Conservation (phyloP, 2,329 filamentous ascomycete genomes). For the Colletotrichum somersetense region DNA sequence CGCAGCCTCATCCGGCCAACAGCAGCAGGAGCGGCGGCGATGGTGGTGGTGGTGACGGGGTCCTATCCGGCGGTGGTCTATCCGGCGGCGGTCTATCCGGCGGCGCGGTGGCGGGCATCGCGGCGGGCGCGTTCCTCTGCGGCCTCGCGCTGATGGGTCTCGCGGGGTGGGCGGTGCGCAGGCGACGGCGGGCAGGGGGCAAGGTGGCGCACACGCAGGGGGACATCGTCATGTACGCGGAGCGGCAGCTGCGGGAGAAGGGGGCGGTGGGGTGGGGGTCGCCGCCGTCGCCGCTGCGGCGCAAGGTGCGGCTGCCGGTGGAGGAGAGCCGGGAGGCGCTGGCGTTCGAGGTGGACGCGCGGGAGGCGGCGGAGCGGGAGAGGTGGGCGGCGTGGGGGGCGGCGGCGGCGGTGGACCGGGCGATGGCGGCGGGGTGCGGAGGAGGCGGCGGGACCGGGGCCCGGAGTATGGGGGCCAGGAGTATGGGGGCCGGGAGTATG, state of each 20-base stretch:
- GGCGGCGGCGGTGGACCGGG: too few species aligned
- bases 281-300: not conserved
- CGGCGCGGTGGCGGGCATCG: not conserved
- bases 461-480: not conserved
- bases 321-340: not conserved
- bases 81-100: not conserved
- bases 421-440: not conserved
- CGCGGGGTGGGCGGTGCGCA: not conserved
- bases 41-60: too few species aligned
- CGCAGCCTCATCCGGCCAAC: too few species aligned
- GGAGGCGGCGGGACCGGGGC: not conserved
- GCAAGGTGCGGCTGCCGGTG: not conserved
- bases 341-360: not conserved
- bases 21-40: not conserved
- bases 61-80: too few species aligned
- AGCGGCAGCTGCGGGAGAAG: conserved; percentile 12
- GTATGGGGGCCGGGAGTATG: not conserved
- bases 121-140: not conserved
- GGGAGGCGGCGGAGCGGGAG: not conserved
- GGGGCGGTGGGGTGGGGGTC: not conserved
- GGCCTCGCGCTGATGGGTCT: not conserved
- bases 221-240: conserved; percentile 15
- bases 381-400: not conserved
- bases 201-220: not conserved
- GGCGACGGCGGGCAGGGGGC: not conserved